Base-by-base conservation (phyloP, 2,329 filamentous ascomycete species). In the Coniochaeta sp. region DNA sequence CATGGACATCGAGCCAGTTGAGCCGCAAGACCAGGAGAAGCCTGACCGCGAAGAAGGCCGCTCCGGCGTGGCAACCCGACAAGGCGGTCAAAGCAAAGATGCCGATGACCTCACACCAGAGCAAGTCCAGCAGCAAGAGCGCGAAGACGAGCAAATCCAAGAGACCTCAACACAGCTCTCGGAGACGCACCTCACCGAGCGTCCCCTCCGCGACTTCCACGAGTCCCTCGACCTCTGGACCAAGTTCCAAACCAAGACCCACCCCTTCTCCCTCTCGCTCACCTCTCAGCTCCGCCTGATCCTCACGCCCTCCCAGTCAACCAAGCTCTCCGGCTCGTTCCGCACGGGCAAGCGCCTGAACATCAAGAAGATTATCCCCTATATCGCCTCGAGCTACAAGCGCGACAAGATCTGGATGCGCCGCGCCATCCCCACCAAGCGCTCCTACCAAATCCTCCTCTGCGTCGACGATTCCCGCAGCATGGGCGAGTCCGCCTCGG, bases 401-500 rank as follows among this genome's bases (percentile, higher is more conserved):
- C 89, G 94, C 55, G 94, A 99, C 80, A 99, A 99, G 77, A 99
- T 99, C 71, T 99, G 94, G 94, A 95, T 99, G 86, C 87, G 95
- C 13, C 85, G 95, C 52, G 86, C 83, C 30, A 84, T 96, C 48
- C 95, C 95, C 1, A 92, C 86, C 32, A 97, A 97, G 71, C 87
- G 95, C 35, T 87, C 86, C 52, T 99, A 99, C 71, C 95, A 99
- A 70, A 95, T 99, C 68, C 84, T 99, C 74, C 86, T 99, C 48
- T 95, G 94, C 33, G 90, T 99, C 32, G 94, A 99, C 68, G 94
- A 99, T 73, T 92, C 87, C 62, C 89, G 88, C 67, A 91, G 85
- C 54, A 99, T 99, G 94, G 85, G 88, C 14, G 91, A 96, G 31
- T 52, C 77, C 1, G 83, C 80, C 22, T 87, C 87, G 9, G 87